Percentiles rank a stretch among this genome's conserved stretches.
These are phyloP conservation scores for Hymenoscyphus fructigenus DNA, from an alignment of 2,329 filamentous ascomycete species.

Conservation along the genomic window DNA sequence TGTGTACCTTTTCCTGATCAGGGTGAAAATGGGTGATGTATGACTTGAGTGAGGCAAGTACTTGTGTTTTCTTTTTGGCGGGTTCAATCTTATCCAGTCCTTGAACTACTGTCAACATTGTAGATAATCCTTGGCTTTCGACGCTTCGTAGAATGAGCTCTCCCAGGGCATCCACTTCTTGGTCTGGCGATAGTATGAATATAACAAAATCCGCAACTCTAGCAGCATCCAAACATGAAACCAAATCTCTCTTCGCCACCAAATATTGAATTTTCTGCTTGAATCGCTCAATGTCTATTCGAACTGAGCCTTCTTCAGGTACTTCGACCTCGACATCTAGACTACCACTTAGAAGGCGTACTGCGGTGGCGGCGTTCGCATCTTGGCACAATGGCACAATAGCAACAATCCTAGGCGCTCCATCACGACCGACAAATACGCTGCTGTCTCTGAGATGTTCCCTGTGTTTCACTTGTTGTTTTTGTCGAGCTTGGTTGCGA, in stretches of 20 bases:
- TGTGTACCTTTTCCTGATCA: conserved; percentile 86
- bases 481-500: conserved; percentile 91
- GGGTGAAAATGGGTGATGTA: conserved; percentile 96
- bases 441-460: conserved; percentile 77
- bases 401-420: conserved; percentile 83
- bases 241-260: conserved; percentile 69
- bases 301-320: conserved; percentile 55
- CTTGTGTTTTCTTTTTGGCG: conserved; percentile 72
- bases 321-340: conserved; percentile 73
- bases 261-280: conserved; percentile 93
- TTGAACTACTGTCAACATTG: conserved; percentile 82
- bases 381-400: conserved; percentile 80
- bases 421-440: conserved; percentile 83
- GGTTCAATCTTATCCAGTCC: conserved; percentile 76
- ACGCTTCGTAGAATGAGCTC: conserved; percentile 83
- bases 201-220: conserved; percentile 89
- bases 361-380: conserved; percentile 64
- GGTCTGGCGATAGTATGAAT: conserved; percentile 76
- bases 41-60: conserved; percentile 81
- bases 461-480: conserved; percentile 77
- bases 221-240: conserved; percentile 79
- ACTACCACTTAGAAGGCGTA: conserved; percentile 71
- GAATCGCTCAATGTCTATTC: conserved; percentile 80
- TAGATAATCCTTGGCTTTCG: conserved; percentile 92
- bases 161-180: conserved; percentile 81